Conservation (phyloP, 768 basidiomycete genomes). For the Hemileccinum impolitum region DNA sequence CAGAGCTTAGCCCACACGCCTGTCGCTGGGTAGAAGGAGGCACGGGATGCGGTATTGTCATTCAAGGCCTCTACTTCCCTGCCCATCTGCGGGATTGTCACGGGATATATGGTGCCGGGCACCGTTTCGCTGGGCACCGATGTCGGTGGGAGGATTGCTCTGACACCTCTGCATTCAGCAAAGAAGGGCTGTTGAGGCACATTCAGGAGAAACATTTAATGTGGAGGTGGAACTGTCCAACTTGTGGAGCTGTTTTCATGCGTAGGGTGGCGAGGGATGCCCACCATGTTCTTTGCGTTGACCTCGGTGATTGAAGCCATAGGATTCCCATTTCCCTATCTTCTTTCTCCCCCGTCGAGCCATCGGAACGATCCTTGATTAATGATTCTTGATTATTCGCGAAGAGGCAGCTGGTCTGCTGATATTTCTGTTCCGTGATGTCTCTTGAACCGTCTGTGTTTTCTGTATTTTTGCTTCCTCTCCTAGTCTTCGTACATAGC, state of each 20-base stretch:
- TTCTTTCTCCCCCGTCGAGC: not conserved
- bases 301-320: not conserved
- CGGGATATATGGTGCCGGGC: constrained; percentile 11
- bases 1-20: constrained; percentile 22
- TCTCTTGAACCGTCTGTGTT: not conserved
- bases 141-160: constrained; percentile 26
- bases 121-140: constrained; percentile 7
- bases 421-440: not conserved
- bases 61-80: constrained; percentile 19
- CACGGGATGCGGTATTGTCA: constrained; percentile 6
- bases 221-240: constrained; percentile 26
- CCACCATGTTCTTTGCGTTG: constrained; percentile 15
- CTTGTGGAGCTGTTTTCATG: constrained; percentile 19
- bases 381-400: not conserved
- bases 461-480: not conserved
- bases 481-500: not conserved
- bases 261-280: constrained; percentile 15
- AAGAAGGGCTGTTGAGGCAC: constrained; percentile 21
- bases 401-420: constrained; percentile 8
- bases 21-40: constrained; percentile 22
- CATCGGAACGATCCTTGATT: not conserved
- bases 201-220: constrained; percentile 24
- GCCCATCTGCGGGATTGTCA: constrained; percentile 20
- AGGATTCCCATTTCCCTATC: not conserved
- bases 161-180: constrained; percentile 17